Percentiles rank a stretch among this genome's conserved stretches.
These are phyloP conservation scores for Taiwanofungus camphoratus DNA, from an alignment of 1,284 basidiomycete species.

Conservation along the genomic window DNA sequence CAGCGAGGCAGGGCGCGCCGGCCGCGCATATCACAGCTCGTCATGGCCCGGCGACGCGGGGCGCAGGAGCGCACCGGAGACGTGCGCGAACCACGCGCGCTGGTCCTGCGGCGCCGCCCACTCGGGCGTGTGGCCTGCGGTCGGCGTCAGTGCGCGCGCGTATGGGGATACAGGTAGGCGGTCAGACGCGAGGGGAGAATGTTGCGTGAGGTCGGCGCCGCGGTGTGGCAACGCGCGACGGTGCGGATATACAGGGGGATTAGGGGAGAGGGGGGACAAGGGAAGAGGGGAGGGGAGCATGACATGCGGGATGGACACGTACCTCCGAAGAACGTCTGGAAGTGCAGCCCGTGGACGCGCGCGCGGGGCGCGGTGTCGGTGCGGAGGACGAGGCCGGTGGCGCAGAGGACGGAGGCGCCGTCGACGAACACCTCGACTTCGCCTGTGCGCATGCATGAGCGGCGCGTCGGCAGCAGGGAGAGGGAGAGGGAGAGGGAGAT, in stretches of 20 bases:
- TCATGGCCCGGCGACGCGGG: not conserved
- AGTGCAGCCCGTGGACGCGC: slow-evolving; percentile 53
- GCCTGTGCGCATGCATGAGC: no score
- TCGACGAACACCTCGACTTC: slow-evolving; percentile 54
- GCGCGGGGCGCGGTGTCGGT: slow-evolving; percentile 30
- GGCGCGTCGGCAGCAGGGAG: no score
- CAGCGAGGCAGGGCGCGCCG: no score
- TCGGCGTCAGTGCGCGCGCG: not conserved
- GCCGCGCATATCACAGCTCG: not conserved
- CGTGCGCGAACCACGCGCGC: slow-evolving; percentile 58
- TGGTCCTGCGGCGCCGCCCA: slow-evolving; percentile 66
- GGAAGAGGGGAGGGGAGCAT: not conserved
- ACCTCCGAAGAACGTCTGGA: slow-evolving; percentile 76
- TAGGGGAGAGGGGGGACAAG: no score
- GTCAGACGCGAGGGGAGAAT: no score
- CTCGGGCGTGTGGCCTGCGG: slow-evolving; percentile 42
- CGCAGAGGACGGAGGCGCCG: slow-evolving; percentile 43
- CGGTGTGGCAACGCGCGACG: no score
- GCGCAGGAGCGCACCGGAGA: slow-evolving; percentile 38
- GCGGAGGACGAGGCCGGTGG: slow-evolving; percentile 39
- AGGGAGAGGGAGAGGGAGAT: no score
- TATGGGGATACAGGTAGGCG: no score
- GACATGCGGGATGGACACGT: slow-evolving; percentile 11
- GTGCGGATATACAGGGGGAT: no score
- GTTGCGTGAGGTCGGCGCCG: no score